These are phyloP conservation scores for Salvia splendens DNA, from an alignment of 257 asterid genomes.

Conservation along the genomic window DNA sequence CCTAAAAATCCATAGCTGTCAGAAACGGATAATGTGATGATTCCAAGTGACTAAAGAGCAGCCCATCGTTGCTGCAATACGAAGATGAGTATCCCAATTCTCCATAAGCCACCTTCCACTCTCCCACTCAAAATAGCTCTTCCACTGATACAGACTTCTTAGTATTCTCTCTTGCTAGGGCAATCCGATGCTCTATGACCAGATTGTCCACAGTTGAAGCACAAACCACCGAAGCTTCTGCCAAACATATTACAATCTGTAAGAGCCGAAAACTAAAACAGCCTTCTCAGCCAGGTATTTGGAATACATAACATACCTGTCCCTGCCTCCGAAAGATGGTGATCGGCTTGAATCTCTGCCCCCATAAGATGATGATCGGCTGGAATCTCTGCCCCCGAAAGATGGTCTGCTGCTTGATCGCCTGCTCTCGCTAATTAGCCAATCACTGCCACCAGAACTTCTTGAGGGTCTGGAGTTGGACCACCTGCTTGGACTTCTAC, in stretches of 20 bases:
- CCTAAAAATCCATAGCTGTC: not conserved
- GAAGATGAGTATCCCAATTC: not conserved
- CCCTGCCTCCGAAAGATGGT: slow-evolving; percentile 58
- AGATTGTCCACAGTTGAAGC: slow-evolving; percentile 77
- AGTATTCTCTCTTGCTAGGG: slow-evolving; percentile 64
- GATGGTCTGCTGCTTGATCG: slow-evolving; percentile 54
- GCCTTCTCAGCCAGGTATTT: not conserved
- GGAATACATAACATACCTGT: slow-evolving; percentile 38
- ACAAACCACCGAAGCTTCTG: slow-evolving; percentile 79
- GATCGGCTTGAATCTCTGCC: slow-evolving; percentile 48
- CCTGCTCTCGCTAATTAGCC: slow-evolving; percentile 68
- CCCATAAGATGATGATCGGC: slow-evolving; percentile 57
- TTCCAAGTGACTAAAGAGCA: not conserved
- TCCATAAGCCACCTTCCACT: slow-evolving; percentile 1
- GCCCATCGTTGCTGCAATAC: not conserved
- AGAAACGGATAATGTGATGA: not conserved
- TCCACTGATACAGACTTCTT: slow-evolving; percentile 28
- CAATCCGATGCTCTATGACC: slow-evolving; percentile 97
- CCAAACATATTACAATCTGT: not conserved
- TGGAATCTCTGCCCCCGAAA: slow-evolving; percentile 50
- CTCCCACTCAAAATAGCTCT: not conserved
- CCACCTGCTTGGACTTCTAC: slow-evolving; percentile 47
- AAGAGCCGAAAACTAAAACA: not conserved
- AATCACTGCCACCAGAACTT: slow-evolving; percentile 71
- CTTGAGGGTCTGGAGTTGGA: slow-evolving; percentile 44